phyloP scores from a whole-genome alignment of 495 filamentous ascomycete genomes.

The Neurospora pannonica region DNA sequence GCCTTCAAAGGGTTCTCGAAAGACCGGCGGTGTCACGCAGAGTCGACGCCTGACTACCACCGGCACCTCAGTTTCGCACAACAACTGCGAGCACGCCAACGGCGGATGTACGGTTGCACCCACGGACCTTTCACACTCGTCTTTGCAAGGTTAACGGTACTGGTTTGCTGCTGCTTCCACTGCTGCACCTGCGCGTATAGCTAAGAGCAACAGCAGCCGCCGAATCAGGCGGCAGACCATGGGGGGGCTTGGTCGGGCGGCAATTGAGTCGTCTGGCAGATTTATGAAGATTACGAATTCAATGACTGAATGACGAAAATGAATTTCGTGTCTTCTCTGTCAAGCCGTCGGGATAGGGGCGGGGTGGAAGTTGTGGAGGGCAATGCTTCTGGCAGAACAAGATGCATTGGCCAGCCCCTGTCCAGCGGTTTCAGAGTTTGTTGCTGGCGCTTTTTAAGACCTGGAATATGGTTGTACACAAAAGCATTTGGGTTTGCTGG shows the following conservation, averaged over 20 bases:
- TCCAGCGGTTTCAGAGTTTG: background rate
- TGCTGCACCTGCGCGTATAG: background rate
- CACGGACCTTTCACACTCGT: background rate
- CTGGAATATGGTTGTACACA: background rate
- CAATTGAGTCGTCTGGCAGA: background rate
- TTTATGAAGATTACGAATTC: slow-evolving; percentile 14
- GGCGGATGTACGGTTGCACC: background rate
- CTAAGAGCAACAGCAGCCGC: background rate
- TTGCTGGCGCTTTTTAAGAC: background rate
- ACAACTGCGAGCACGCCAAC: background rate
- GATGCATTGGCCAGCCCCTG: background rate
- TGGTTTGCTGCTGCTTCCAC: background rate
- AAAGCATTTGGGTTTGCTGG: background rate
- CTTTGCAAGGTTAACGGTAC: background rate
- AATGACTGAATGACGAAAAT: slow-evolving; percentile 10
- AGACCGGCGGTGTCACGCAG: background rate
- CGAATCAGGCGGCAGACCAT: background rate
- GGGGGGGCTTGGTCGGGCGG: background rate
- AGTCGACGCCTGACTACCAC: background rate
- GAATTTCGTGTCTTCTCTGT: slow-evolving; percentile 14
- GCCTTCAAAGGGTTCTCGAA: background rate
- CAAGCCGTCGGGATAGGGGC: slow-evolving; percentile 1
- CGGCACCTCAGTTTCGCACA: background rate
- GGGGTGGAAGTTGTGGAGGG: slow-evolving; percentile 7
- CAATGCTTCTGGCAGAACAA: slow-evolving; percentile 1